Percentiles rank a stretch among this genome's conserved stretches.
These are phyloP conservation scores for Pistacia integerrima DNA, from an alignment of 345 rosid species.

Conservation along the genomic window DNA sequence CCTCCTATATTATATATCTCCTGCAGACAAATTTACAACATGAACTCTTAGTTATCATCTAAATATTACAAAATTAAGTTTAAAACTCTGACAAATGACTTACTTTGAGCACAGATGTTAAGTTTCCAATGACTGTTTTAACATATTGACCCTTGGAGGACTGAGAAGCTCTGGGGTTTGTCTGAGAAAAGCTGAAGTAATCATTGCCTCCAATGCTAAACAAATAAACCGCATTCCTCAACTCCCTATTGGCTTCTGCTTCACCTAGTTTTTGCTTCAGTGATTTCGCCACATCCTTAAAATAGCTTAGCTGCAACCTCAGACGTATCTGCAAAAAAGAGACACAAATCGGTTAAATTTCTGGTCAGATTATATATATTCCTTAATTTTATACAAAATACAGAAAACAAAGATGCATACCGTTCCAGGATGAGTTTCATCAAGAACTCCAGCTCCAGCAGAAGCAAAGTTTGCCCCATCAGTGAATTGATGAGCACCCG, in stretches of 20 bases:
- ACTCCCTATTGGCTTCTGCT: not conserved
- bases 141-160: not conserved
- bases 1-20: slow-evolving; percentile 28
- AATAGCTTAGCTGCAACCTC: not conserved
- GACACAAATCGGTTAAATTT: no score
- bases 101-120: not conserved
- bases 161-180: not conserved
- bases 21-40: slow-evolving; percentile 10
- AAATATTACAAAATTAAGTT: no score
- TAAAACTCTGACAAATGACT: not conserved
- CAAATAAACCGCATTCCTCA: slow-evolving; percentile 27
- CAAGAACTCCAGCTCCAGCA: slow-evolving; percentile 25
- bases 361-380: no score
- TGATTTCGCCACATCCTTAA: not conserved
- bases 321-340: not conserved
- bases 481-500: slow-evolving; percentile 16
- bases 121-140: not conserved
- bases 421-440: not conserved
- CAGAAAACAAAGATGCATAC: not conserved
- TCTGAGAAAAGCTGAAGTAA: slow-evolving; percentile 3
- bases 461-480: slow-evolving; percentile 30
- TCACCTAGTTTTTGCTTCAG: not conserved
- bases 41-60: not conserved
- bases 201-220: slow-evolving; percentile 35
- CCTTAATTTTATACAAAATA: no score